phyloP scores from a whole-genome alignment of 352 stramenopile species.

The Peronospora belbahrii region DNA sequence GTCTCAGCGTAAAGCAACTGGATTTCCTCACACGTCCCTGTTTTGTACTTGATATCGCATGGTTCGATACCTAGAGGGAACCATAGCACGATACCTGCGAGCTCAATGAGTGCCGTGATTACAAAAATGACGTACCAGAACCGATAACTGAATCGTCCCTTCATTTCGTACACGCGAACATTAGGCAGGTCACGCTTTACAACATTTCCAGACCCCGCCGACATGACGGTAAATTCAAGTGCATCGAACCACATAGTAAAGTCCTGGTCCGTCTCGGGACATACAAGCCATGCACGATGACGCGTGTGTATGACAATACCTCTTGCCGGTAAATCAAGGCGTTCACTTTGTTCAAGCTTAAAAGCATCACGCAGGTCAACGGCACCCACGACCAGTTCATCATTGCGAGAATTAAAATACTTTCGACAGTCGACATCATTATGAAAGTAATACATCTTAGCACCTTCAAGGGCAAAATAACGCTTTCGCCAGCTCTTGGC shows the following conservation, averaged over 20 bases:
- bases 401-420: constrained; percentile 79
- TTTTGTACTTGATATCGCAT: constrained; percentile 55
- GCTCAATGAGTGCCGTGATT: constrained; percentile 52
- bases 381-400: constrained; percentile 64
- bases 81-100: constrained; percentile 35
- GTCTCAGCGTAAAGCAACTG: constrained; percentile 40
- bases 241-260: constrained; percentile 82
- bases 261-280: constrained; percentile 71
- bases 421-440: constrained; percentile 76
- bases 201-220: constrained; percentile 54
- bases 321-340: constrained; percentile 53
- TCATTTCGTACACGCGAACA: constrained; percentile 72
- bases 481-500: constrained; percentile 75
- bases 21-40: constrained; percentile 42
- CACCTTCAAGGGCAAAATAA: constrained; percentile 77
- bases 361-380: constrained; percentile 72
- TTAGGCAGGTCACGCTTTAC: constrained; percentile 76
- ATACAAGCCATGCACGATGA: constrained; percentile 69
- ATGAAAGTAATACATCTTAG: constrained; percentile 86
- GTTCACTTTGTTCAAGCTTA: constrained; percentile 70
- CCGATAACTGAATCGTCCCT: constrained; percentile 57
- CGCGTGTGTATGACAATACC: constrained; percentile 74
- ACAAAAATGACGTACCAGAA: constrained; percentile 72
- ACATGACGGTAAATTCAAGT: constrained; percentile 72
- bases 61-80: constrained; percentile 43